Base-by-base conservation (phyloP, 768 basidiomycete genomes). In the Suillus plorans region DNA sequence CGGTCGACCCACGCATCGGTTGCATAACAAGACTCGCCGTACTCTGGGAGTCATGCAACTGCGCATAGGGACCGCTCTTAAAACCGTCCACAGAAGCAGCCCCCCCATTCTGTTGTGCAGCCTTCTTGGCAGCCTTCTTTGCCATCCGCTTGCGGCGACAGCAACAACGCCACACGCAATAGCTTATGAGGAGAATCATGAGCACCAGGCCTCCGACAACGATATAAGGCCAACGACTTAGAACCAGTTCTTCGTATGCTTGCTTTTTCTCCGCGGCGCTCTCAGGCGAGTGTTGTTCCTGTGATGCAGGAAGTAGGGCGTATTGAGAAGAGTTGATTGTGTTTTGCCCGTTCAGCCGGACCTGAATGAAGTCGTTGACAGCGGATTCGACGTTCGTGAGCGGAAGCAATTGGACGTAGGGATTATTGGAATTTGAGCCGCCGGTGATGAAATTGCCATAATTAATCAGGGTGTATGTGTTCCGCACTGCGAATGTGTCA, bases 161-260 rank as follows among this genome's bases (percentile, higher is more conserved):
- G 73, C 89, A 90, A 73, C 87, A 89, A 63, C 80, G 80, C 85
- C 86, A 89, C 28, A 89, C 68, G 66, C 83, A 82, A 62, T 81
- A 78, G 12, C 83, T 84, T 39, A 82, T 63, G 37, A 83, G 67
- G 52, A 86, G 68, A 39, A 82, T 61, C 31, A 86, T 73, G 64
- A 86, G 75, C 3, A 81, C 74, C 34, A 92, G 77, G 66, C 85
- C 85, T 44, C 88, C 90, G 10, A 80, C 66, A 52, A 89, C 81
- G 71, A 90, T 90, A 71, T 89, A 90, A 4, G 87, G 89, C 91
- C 88, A 92, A 64, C 81, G 88, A 70, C 86, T 89, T 69, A 88
- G 81, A 45, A 87, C 79, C 79, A 81, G 78, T 73, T 87, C 88
- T 70, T 86, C 84, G 68, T 86, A 85, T 64, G 80, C 79, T 61